A percentile compares a stretch with the other conserved stretches of the same genome.
These are phyloP conservation scores for Gnomoniopsis smithogilvyi DNA, from an alignment of 2,329 filamentous ascomycete genomes.

Conservation along the genomic window DNA sequence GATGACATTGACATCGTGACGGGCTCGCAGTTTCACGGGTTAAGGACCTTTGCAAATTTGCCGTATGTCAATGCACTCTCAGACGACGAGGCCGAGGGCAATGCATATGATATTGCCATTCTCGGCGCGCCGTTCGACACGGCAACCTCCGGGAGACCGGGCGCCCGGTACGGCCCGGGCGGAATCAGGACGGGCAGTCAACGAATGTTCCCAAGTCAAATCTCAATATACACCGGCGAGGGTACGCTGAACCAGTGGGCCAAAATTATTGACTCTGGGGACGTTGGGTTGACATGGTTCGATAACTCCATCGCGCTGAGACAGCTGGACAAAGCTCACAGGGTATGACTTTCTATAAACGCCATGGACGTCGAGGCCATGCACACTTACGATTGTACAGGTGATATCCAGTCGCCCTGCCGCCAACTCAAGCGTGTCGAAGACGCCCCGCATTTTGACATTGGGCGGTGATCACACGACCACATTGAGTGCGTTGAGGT, in stretches of 20 bases:
- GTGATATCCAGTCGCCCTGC: conserved; percentile 26
- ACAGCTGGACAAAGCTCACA: conserved; percentile 70
- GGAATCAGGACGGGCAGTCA: conserved; percentile 18
- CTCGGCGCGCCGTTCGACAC: conserved; percentile 51
- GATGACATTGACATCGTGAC: conserved; percentile 37
- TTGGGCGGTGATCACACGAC: conserved; percentile 65
- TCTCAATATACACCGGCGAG: conserved; percentile 13
- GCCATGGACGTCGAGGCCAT: background rate
- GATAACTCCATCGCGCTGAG: conserved; percentile 72
- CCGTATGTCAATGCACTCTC: conserved; percentile 59
- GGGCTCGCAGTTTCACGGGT: conserved; percentile 47
- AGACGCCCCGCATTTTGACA: conserved; percentile 51
- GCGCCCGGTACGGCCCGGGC: conserved; percentile 13
- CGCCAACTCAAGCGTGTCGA: conserved; percentile 41
- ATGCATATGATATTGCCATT: conserved; percentile 55
- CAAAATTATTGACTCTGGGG: conserved; percentile 70
- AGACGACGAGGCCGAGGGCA: conserved; percentile 41
- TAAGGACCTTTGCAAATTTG: conserved; percentile 62
- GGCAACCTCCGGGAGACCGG: conserved; percentile 12
- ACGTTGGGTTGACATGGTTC: conserved; percentile 73
- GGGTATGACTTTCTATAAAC: conserved; percentile 30
- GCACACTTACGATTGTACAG: background rate
- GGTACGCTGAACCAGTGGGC: conserved; percentile 13
- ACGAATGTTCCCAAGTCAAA: conserved; percentile 8
- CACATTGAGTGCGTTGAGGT: conserved; percentile 59